Percentiles rank a stretch among this genome's conserved stretches.
phyloP scores from a whole-genome alignment of 805 yeast genomes.

The Kurtzmaniella cleridarum region DNA sequence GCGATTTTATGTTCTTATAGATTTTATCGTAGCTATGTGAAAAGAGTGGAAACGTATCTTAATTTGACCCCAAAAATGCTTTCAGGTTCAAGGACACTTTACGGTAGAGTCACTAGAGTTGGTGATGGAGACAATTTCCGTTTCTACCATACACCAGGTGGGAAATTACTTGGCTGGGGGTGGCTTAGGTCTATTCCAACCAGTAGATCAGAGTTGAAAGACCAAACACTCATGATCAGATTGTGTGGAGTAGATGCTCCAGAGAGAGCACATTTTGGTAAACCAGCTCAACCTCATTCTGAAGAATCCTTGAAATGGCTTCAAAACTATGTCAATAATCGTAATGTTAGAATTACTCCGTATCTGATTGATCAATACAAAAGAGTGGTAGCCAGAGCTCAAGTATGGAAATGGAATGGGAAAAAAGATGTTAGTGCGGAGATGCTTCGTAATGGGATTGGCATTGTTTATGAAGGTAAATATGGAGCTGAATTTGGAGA shows the following conservation, averaged over 20 bases:
- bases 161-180: constrained; percentile 85
- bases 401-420: constrained; percentile 53
- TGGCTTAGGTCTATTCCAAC: constrained; percentile 72
- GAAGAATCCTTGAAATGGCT: constrained; percentile 85
- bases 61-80: constrained; percentile 33
- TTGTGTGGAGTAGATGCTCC: constrained; percentile 97
- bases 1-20: constrained; percentile 22
- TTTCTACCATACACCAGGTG: constrained; percentile 92
- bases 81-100: constrained; percentile 21
- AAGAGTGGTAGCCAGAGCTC: constrained; percentile 78
- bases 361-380: constrained; percentile 82
- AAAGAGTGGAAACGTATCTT: constrained; percentile 29
- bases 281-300: constrained; percentile 82
- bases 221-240: constrained; percentile 73
- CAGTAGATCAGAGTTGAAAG: constrained; percentile 41
- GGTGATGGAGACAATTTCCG: constrained; percentile 97
- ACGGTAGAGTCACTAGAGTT: constrained; percentile 80
- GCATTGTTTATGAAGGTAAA: constrained; percentile 82
- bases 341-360: constrained; percentile 70
- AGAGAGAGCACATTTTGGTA: constrained; percentile 90
- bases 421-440: constrained; percentile 78
- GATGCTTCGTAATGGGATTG: constrained; percentile 80
- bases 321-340: constrained; percentile 56
- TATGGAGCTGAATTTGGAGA: constrained; percentile 83
- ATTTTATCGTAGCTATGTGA: constrained; percentile 28